These are phyloP conservation scores for Jimgerdemannia lactiflua DNA, from an alignment of 192 early-diverging fungal genomes.

Conservation along the genomic window DNA sequence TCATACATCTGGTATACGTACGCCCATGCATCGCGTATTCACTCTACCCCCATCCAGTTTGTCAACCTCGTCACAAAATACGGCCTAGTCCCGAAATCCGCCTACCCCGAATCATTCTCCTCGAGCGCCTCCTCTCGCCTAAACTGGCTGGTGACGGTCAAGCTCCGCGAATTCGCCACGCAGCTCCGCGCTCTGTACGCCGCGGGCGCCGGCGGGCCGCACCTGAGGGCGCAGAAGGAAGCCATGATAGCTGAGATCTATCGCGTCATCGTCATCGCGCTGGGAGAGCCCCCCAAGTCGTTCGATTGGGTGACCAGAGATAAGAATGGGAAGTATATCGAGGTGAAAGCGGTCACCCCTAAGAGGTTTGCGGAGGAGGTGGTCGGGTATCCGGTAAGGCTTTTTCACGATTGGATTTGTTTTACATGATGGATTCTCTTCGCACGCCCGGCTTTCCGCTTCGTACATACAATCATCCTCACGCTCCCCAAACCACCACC, in stretches of 20 bases:
- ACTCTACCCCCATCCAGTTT: slow-evolving; percentile 15
- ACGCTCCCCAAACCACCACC: background rate
- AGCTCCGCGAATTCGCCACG: slow-evolving; percentile 68
- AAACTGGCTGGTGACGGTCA: slow-evolving; percentile 57
- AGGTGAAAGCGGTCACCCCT: slow-evolving; percentile 54
- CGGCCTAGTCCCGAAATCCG: slow-evolving; percentile 66
- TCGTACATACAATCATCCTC: background rate
- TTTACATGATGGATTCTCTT: no score
- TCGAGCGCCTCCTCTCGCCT: slow-evolving; percentile 59
- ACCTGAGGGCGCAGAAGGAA: slow-evolving; percentile 52
- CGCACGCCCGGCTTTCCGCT: background rate
- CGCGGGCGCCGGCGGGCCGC: slow-evolving; percentile 30
- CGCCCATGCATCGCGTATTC: no score
- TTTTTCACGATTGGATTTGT: background rate
- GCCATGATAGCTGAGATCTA: slow-evolving; percentile 66
- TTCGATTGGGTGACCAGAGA: slow-evolving; percentile 69
- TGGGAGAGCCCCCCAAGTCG: slow-evolving; percentile 66
- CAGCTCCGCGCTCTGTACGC: slow-evolving; percentile 46
- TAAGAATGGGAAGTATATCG: slow-evolving; percentile 67
- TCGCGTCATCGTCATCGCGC: slow-evolving; percentile 63
- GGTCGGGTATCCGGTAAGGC: slow-evolving; percentile 49
- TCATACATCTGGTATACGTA: no score
- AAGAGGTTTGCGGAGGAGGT: slow-evolving; percentile 59
- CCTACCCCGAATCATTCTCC: slow-evolving; percentile 63
- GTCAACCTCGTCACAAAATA: slow-evolving; percentile 74